Base-by-base conservation (phyloP, 768 basidiomycete species). In the Suillus sp. region DNA sequence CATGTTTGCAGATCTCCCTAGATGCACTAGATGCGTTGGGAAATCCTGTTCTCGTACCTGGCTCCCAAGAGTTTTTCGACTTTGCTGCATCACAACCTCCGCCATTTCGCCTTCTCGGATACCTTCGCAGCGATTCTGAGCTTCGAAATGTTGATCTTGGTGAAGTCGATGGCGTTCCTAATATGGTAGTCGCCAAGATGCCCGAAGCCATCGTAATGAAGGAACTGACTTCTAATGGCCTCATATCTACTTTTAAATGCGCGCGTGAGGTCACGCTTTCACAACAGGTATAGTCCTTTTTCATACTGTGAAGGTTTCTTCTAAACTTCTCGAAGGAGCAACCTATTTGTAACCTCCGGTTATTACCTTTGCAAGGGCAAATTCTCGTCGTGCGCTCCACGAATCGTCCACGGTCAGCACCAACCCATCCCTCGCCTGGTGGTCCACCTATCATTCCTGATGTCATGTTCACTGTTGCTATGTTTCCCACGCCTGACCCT, bases 371-470 rank as follows among this genome's bases (percentile, higher is more conserved):
- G 16, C 86, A 88, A 69, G 73, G 76, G 10, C 78, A 84, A 59
- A 71, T 88, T 14, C 74, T 88, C 25, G 76, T 86, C 59, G 77
- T 86, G 53, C 84, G 87, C 40, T 75, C 77, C 4, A 65, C 82
- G 54, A 70, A 68, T 45, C 68, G 70, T 42, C 66, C 68, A 38
- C 56, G 30, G 20, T 43, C 43, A 5, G 20, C 53, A 5, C 65
- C 67, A 1, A 30, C 3, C 30, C 16, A 25, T 22, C 62, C 65
- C n/a, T 55, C 35, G 35, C 42, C 53, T 32, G 66, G 65, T 4
- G 64, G 60, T 27, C 72, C 71, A 4, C 69, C 65, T 13, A 35
- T 45, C n/a, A 51, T 58, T 14, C 62, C 74, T 11, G 69, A 68
- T 38, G 74, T 75, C 27, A 66, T 74, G 22, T 70, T 75, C 62